A percentile compares a stretch with the other conserved stretches of the same genome.
Evolutionary conservation across 2,329 filamentous ascomycete genomes (phyloP).

Genomic region (Balansia obtecta): DNA sequence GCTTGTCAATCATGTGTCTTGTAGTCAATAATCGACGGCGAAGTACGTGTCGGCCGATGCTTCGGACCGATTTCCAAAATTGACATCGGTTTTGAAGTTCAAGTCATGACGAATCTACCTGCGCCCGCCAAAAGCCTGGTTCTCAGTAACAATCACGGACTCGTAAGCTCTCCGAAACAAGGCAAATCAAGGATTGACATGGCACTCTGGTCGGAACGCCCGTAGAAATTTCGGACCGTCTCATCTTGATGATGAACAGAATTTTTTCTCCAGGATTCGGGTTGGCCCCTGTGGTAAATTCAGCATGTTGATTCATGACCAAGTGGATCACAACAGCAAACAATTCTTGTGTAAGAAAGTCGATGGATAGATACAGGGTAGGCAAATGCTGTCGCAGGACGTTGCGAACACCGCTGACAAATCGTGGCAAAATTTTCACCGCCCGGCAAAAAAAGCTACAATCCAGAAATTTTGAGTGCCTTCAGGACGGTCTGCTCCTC

Average conservation of each 20-base stretch:
- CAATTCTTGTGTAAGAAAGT: no score
- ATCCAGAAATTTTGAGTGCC: neutral
- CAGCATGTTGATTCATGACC: no score
- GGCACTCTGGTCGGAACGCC: no score
- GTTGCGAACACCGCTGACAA: neutral
- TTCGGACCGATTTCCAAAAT: neutral
- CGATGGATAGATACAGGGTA: neutral
- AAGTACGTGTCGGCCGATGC: neutral
- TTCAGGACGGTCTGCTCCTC: neutral
- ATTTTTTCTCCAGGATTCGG: no score
- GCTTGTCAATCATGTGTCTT: neutral
- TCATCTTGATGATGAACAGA: no score
- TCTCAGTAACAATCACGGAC: no score
- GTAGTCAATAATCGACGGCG: no score
- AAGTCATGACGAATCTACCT: neutral
- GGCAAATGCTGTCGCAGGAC: neutral
- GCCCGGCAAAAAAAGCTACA: conserved; percentile 6
- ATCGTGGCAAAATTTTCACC: conserved; percentile 2
- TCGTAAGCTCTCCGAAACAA: no score
- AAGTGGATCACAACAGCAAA: no score
- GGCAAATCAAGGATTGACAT: no score
- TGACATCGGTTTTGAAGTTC: neutral
- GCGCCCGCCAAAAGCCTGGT: neutral
- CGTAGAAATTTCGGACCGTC: no score
- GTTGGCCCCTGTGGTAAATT: no score